These are phyloP conservation scores for Penicillium hesseltinei DNA, from an alignment of 2,329 filamentous ascomycete genomes.

Conservation along the genomic window DNA sequence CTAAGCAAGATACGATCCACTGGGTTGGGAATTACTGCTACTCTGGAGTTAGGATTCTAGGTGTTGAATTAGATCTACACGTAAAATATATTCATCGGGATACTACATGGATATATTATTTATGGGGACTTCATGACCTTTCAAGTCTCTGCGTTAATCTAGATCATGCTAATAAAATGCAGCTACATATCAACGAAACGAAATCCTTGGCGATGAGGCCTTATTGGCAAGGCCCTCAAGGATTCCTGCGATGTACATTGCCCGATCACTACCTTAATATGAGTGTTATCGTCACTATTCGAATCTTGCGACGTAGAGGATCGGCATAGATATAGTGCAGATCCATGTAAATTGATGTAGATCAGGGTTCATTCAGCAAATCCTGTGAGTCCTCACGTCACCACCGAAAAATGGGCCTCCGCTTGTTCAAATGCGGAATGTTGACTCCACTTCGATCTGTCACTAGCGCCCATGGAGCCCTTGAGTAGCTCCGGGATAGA, in stretches of 20 bases:
- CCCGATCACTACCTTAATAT: neutral
- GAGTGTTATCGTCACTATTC: neutral
- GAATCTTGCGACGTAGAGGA: neutral
- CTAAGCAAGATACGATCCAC: too few species aligned
- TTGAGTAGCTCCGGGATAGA: neutral
- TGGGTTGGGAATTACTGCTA: too few species aligned
- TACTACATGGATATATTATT: neutral
- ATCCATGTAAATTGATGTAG: neutral
- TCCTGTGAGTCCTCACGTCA: conserved; percentile 14
- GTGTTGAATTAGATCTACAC: neutral
- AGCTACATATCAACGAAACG: neutral
- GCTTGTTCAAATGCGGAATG: neutral
- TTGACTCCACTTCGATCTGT: neutral
- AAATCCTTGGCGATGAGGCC: neutral
- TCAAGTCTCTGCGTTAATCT: neutral
- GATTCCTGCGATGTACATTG: neutral
- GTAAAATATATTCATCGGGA: neutral
- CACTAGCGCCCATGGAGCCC: neutral
- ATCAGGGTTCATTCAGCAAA: neutral
- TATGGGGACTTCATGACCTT: neutral
- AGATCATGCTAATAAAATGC: neutral
- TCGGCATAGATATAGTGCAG: neutral
- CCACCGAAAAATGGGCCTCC: conserved; percentile 2
- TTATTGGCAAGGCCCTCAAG: neutral
- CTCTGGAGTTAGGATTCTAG: too few species aligned